Evolutionary conservation across 495 filamentous ascomycete species (phyloP).

Genomic region (Aspergillus cavernicola): DNA sequence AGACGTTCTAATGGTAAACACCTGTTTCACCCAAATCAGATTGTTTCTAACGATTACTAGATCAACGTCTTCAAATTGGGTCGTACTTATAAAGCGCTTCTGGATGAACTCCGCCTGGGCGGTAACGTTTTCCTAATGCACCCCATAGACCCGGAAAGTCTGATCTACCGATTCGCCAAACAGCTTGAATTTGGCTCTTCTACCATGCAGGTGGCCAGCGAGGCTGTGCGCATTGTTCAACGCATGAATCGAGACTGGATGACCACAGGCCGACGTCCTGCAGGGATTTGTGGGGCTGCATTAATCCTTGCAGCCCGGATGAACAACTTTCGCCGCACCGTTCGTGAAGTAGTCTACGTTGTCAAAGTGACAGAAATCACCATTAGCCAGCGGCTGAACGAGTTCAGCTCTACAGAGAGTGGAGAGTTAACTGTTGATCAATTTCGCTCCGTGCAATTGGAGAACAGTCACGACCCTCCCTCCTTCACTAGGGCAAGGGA

Average conservation of each 20-base stretch:
- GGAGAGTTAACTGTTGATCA: constrained; percentile 79
- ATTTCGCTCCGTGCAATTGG: constrained; percentile 66
- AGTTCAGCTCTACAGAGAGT: constrained; percentile 80
- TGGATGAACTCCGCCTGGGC: constrained; percentile 57
- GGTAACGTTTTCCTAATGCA: constrained; percentile 49
- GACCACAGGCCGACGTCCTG: constrained; percentile 84
- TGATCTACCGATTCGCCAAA: constrained; percentile 83
- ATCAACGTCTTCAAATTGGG: constrained; percentile 91
- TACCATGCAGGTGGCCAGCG: constrained; percentile 75
- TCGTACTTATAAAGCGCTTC: constrained; percentile 72
- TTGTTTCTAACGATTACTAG: constrained; percentile 29
- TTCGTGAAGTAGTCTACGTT: constrained; percentile 90
- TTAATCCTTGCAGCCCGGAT: constrained; percentile 92
- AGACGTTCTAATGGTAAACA: constrained; percentile 61
- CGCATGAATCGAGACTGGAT: constrained; percentile 98
- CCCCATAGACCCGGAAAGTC: constrained; percentile 72
- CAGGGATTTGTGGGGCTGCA: constrained; percentile 90
- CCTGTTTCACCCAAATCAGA: not conserved
- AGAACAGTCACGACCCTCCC: constrained; percentile 74
- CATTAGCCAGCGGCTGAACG: constrained; percentile 80
- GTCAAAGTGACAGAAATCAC: constrained; percentile 93
- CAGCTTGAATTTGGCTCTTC: constrained; percentile 82
- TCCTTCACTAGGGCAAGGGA: constrained; percentile 65
- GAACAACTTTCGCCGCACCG: constrained; percentile 91
- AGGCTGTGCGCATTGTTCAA: constrained; percentile 78